Percentiles rank a stretch among this genome's conserved stretches.
phyloP scores from a whole-genome alignment of 306 rosid species.

The Dalbergia oliveri region DNA sequence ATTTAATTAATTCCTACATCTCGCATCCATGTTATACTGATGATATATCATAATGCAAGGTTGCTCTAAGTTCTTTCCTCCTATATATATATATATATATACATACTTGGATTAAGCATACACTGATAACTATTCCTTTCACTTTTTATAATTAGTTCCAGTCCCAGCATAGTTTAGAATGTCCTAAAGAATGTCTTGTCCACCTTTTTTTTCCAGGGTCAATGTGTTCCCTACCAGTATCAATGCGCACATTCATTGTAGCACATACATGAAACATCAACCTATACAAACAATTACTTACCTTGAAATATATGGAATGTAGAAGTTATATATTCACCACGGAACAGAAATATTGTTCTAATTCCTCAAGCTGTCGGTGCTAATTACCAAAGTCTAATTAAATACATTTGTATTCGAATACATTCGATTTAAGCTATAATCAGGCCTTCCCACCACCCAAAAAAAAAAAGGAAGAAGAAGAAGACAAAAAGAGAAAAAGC shows the following conservation, averaged over 20 bases:
- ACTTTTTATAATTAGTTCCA: background rate
- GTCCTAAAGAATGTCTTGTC: slow-evolving; percentile 33
- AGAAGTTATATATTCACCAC: background rate
- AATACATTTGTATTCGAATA: background rate
- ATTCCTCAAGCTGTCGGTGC: slow-evolving; percentile 59
- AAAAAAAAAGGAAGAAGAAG: background rate
- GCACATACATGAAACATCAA: background rate
- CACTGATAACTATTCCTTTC: background rate
- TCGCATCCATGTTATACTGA: no score
- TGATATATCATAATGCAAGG: background rate
- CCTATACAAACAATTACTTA: background rate
- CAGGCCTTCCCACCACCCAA: background rate
- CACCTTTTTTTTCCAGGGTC: background rate
- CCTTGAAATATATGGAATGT: background rate
- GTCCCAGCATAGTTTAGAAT: background rate
- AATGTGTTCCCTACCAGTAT: background rate
- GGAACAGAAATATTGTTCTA: slow-evolving; percentile 24
- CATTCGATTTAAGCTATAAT: slow-evolving; percentile 17
- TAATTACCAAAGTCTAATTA: slow-evolving; percentile 31
- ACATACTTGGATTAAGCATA: background rate
- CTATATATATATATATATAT: background rate
- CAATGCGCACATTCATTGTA: background rate
- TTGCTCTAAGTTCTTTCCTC: background rate
- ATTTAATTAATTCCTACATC: no score
- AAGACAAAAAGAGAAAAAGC: background rate